phyloP scores from a whole-genome alignment of 148 eudicot species.

The Vaccinium myrtillus region DNA sequence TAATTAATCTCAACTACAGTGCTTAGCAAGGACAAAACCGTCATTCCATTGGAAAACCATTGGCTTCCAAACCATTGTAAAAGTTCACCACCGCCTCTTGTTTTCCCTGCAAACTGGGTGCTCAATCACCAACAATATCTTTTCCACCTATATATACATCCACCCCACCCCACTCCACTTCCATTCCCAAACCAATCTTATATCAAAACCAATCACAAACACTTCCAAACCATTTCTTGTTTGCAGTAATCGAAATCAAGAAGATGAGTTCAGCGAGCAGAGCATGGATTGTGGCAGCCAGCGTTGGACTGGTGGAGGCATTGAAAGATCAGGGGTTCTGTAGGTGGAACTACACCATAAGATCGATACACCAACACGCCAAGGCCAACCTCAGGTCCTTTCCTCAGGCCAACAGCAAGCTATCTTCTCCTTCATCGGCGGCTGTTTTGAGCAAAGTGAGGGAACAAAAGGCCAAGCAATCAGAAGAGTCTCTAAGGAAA shows the following conservation, averaged over 20 bases:
- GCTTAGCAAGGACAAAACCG: not conserved
- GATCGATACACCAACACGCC: slow-evolving; percentile 23
- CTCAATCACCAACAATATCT: not conserved
- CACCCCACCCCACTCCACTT: not conserved
- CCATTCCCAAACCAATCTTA: not conserved
- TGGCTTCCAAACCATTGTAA: not conserved
- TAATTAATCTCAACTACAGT: no score
- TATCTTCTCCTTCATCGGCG: not conserved
- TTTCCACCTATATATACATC: not conserved
- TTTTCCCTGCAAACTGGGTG: not conserved
- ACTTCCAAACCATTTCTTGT: not conserved
- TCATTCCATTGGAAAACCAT: not conserved
- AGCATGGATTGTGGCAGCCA: slow-evolving; percentile 26
- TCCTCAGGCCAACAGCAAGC: slow-evolving; percentile 13
- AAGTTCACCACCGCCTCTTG: not conserved
- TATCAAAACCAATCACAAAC: not conserved
- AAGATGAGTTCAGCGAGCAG: slow-evolving; percentile 23
- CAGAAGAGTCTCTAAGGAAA: slow-evolving; percentile 33
- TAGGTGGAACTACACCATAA: slow-evolving; percentile 37
- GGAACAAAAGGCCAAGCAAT: slow-evolving; percentile 15
- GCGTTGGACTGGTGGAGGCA: slow-evolving; percentile 31
- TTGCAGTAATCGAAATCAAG: not conserved
- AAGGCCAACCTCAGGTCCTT: slow-evolving; percentile 24
- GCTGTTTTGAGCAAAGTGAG: not conserved
- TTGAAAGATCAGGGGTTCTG: slow-evolving; percentile 35